Percentiles rank a stretch among this genome's conserved stretches.
phyloP scores from a whole-genome alignment of 257 asterid genomes.

The Handroanthus guayacan region DNA sequence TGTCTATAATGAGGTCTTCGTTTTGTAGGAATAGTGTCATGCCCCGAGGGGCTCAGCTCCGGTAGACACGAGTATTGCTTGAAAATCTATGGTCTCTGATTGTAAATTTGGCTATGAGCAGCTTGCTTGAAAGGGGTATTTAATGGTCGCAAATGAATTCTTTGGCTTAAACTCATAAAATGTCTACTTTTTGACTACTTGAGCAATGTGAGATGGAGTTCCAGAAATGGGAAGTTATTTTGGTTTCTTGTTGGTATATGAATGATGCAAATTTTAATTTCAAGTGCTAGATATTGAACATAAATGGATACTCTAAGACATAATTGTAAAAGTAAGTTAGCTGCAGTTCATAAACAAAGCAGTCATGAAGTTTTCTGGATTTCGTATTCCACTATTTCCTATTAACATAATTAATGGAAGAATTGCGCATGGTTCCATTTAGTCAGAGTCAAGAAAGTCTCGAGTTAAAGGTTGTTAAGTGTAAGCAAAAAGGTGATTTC shows the following conservation, averaged over 20 bases:
- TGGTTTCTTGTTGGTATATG: neutral
- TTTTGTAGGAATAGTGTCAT: neutral
- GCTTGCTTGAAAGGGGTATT: too few relatives aligned
- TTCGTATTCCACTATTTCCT: neutral
- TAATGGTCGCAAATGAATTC: too few relatives aligned
- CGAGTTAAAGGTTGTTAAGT: neutral
- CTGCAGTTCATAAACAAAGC: neutral
- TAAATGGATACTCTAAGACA: neutral
- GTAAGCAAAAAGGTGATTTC: neutral
- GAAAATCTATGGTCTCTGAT: too few relatives aligned
- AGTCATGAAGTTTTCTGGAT: neutral
- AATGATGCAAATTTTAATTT: neutral
- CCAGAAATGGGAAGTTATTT: neutral
- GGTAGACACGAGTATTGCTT: too few relatives aligned
- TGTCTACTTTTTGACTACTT: too few relatives aligned
- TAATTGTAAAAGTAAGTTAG: neutral
- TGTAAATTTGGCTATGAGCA: too few relatives aligned
- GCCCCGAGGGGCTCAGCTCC: too few relatives aligned
- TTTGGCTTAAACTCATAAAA: too few relatives aligned
- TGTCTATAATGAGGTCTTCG: neutral
- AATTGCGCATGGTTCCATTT: neutral
- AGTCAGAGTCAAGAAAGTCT: neutral
- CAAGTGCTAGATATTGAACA: neutral
- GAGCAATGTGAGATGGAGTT: too few relatives aligned
- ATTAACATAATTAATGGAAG: neutral